These are phyloP conservation scores for Lyophyllum atratum DNA, from an alignment of 768 basidiomycete genomes.

Conservation along the genomic window DNA sequence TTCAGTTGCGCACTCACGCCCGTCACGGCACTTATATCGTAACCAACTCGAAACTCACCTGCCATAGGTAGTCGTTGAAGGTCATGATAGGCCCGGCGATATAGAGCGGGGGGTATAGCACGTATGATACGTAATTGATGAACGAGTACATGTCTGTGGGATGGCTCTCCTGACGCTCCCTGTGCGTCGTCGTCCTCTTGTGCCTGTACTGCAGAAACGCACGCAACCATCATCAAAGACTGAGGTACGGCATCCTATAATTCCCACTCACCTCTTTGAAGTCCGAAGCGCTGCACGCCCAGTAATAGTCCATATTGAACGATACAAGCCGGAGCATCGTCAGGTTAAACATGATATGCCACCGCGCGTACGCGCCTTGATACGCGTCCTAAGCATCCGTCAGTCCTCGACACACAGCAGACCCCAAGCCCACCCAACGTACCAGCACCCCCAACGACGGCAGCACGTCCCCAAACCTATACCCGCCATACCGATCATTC, in stretches of 20 bases:
- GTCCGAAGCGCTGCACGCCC: constrained; percentile 58
- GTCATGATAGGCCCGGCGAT: constrained; percentile 96
- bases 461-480: constrained; percentile 60
- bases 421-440: constrained; percentile 25
- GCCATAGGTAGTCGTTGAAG: constrained; percentile 94
- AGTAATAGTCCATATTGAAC: constrained; percentile 92
- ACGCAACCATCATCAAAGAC: neutral
- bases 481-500: constrained; percentile 79
- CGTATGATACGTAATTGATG: constrained; percentile 77
- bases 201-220: constrained; percentile 11
- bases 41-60: constrained; percentile 43
- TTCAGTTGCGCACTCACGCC: too few relatives aligned
- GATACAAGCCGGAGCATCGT: constrained; percentile 93
- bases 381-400: constrained; percentile 51
- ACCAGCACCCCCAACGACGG: constrained; percentile 64
- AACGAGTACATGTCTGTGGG: constrained; percentile 62
- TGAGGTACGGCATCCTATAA: neutral
- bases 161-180: constrained; percentile 63
- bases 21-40: too few relatives aligned
- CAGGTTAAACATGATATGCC: constrained; percentile 95
- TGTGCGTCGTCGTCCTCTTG: constrained; percentile 43
- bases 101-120: constrained; percentile 92
- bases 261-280: constrained; percentile 44
- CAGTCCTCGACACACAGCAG: constrained; percentile 2
- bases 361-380: constrained; percentile 83